Conservation (phyloP, 768 basidiomycete genomes). For the Serendipita sp. region DNA sequence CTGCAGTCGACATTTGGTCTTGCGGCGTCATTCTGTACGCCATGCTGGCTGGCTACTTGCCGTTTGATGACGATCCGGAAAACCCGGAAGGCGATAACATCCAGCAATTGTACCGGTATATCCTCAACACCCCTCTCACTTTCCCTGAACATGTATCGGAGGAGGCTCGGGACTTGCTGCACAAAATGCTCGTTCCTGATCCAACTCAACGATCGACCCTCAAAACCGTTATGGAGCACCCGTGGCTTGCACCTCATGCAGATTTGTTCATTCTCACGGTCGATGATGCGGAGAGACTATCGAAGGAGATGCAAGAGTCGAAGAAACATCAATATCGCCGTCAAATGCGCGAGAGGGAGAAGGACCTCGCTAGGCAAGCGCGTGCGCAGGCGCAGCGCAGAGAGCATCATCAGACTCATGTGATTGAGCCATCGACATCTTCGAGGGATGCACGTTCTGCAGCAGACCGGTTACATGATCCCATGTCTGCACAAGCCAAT, state of each 20-base stretch:
- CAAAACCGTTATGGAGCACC: conserved; percentile 65
- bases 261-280: conserved; percentile 51
- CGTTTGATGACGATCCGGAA: conserved; percentile 96
- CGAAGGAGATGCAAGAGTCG: conserved; percentile 71
- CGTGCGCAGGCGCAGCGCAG: conserved; percentile 27
- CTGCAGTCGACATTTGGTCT: conserved; percentile 95
- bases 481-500: not conserved
- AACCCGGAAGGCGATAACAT: conserved; percentile 99
- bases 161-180: conserved; percentile 67
- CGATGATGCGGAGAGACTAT: conserved; percentile 60
- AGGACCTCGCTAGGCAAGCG: conserved; percentile 8
- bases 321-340: conserved; percentile 68
- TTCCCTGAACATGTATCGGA: conserved; percentile 91
- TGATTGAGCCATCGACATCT: conserved; percentile 14
- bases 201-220: conserved; percentile 66
- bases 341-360: conserved; percentile 39
- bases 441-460: not conserved
- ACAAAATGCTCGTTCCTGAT: conserved; percentile 89
- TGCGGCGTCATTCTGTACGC: conserved; percentile 94
- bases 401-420: conserved; percentile 20
- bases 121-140: conserved; percentile 88
- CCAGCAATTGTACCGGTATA: conserved; percentile 95
- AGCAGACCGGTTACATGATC: not conserved
- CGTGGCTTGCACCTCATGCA: conserved; percentile 61
- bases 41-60: conserved; percentile 95